Percentiles rank a stretch among this genome's conserved stretches.
Evolutionary conservation across 371 early-diverging fungal species (phyloP).

Genomic region (Actinomortierella wolfii): DNA sequence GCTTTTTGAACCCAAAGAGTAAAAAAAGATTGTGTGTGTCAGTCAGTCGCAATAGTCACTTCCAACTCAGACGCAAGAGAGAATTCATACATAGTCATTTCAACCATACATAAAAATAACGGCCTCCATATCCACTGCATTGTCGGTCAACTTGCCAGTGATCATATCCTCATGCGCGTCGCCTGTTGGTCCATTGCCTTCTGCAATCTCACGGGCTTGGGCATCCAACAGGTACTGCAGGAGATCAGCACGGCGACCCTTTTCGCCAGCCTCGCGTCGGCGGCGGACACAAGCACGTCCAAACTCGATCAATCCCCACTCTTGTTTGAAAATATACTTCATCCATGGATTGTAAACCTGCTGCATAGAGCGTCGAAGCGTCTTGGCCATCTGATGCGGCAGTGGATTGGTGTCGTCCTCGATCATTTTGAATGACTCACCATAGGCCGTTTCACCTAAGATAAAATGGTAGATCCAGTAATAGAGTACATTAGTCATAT

Average conservation of each 20-base stretch:
- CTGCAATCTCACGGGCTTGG: conserved; percentile 20
- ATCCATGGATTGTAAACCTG: conserved; percentile 31
- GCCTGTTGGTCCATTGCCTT: conserved; percentile 30
- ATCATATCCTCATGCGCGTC: conserved; percentile 34
- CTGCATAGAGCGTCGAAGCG: conserved; percentile 20
- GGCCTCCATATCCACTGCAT: conserved; percentile 24
- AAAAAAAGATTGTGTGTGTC: background rate
- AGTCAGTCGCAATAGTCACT: background rate
- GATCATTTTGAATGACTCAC: conserved; percentile 31
- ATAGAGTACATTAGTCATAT: no score
- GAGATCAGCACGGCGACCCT: conserved; percentile 27
- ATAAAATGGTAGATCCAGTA: no score
- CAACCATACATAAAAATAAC: conserved; percentile 23
- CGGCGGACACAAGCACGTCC: conserved; percentile 6
- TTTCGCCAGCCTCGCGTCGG: conserved; percentile 10
- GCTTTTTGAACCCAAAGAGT: conserved; percentile 7
- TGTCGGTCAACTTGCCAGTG: conserved; percentile 26
- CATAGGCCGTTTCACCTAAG: conserved; percentile 34
- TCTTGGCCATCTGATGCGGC: conserved; percentile 23
- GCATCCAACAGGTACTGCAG: conserved; percentile 38
- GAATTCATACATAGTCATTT: background rate
- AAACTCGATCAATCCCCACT: conserved; percentile 6
- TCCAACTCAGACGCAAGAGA: background rate
- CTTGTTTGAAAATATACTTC: conserved; percentile 7
- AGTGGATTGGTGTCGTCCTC: conserved; percentile 22